Evolutionary conservation across 371 early-diverging fungal species (phyloP).

Genomic region (Syncephalastrum contaminatum): DNA sequence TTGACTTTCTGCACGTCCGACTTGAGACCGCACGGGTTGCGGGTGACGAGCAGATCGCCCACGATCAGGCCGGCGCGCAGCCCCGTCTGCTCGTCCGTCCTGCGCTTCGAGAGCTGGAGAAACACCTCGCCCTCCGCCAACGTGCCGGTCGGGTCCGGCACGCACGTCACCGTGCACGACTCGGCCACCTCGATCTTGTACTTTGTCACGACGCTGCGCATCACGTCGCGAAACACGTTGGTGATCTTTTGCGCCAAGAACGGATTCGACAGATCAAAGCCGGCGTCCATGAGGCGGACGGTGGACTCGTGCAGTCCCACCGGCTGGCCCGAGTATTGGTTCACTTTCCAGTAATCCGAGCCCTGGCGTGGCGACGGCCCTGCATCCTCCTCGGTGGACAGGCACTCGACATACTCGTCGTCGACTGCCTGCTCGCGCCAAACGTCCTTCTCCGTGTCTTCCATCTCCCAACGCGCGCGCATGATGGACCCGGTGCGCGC

Average conservation of each 20-base stretch:
- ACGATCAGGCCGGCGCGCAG: constrained; percentile 32
- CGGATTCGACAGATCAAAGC: constrained; percentile 43
- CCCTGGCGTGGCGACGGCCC: not conserved
- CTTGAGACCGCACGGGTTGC: constrained; percentile 46
- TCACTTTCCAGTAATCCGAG: constrained; percentile 13
- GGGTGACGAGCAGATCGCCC: constrained; percentile 43
- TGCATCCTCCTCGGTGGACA: not conserved
- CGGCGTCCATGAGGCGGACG: constrained; percentile 41
- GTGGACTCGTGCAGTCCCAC: constrained; percentile 28
- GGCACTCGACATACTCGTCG: constrained; percentile 24
- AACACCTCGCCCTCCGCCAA: constrained; percentile 38
- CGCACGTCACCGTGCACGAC: constrained; percentile 46
- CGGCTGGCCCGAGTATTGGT: constrained; percentile 40
- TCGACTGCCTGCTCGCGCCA: constrained; percentile 22
- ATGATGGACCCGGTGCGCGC: constrained; percentile 27
- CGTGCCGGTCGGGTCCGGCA: constrained; percentile 46
- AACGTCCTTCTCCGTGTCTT: constrained; percentile 23
- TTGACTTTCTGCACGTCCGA: constrained; percentile 48
- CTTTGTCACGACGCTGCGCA: constrained; percentile 34
- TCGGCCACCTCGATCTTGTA: constrained; percentile 42
- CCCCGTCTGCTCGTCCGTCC: constrained; percentile 40
- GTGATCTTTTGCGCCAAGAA: constrained; percentile 41
- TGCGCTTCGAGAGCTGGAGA: constrained; percentile 36
- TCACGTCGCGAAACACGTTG: constrained; percentile 28
- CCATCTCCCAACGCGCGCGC: constrained; percentile 33